Conservation (phyloP, 805 yeast genomes). For the Ogataea ganodermae region DNA sequence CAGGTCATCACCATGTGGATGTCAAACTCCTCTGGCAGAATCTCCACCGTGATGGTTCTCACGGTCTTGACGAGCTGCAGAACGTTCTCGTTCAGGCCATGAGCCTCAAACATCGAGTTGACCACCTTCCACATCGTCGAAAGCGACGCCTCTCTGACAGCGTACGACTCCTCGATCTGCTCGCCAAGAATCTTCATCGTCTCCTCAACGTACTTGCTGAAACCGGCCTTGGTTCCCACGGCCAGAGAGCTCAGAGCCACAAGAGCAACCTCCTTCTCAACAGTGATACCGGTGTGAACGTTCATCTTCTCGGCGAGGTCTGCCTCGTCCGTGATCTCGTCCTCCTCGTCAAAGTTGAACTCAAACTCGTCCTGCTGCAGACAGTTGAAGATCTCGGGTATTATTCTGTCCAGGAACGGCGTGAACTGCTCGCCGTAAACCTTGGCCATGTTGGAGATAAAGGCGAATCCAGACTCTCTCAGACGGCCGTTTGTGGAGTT, state of each 20-base stretch:
- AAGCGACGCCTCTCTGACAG: constrained; percentile 86
- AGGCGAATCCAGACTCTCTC: constrained; percentile 93
- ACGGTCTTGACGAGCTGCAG: constrained; percentile 63
- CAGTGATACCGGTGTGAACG: constrained; percentile 92
- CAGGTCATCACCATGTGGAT: constrained; percentile 76
- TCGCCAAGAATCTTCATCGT: constrained; percentile 63
- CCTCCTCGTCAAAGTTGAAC: constrained; percentile 58
- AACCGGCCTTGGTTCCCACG: constrained; percentile 77
- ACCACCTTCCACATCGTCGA: constrained; percentile 81
- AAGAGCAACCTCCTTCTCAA: constrained; percentile 94
- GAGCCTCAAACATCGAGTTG: constrained; percentile 61
- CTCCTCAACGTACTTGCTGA: constrained; percentile 74
- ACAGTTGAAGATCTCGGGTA: constrained; percentile 83
- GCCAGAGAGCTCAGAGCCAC: constrained; percentile 89
- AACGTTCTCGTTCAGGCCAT: constrained; percentile 58
- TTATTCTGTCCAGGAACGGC: constrained; percentile 76
- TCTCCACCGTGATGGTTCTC: constrained; percentile 62
- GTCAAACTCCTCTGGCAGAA: constrained; percentile 80
- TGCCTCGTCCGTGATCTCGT: constrained; percentile 53
- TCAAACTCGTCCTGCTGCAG: constrained; percentile 85
- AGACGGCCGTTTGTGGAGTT: constrained; percentile 78
- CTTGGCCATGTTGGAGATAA: constrained; percentile 90
- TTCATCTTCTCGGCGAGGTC: constrained; percentile 72
- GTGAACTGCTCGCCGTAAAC: constrained; percentile 91
- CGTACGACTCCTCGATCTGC: constrained; percentile 84